Evolutionary conservation across 805 yeast species (phyloP), one percentile per base, ranked within the genome.

Genomic region (Lipomyces orientalis): DNA sequence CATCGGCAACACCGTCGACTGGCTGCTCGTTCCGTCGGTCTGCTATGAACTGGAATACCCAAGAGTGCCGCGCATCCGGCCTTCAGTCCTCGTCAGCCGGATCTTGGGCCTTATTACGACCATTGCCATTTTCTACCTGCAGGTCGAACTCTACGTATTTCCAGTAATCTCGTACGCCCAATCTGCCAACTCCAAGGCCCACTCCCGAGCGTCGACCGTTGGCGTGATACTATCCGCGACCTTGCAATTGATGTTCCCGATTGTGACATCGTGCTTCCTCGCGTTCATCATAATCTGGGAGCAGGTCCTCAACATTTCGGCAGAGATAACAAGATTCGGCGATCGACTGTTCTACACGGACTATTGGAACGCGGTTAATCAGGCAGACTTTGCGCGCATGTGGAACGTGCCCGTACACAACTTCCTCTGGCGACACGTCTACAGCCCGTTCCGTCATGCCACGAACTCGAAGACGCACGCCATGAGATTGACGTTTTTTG

Each of bases 371-470:
- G 51, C 55, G 19, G 34, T 19, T 16, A 61, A 54, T 49, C 62
- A 46, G 65, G 37, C 34, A 10, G 56, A 46, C n/a, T 34, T 64
- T 60, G 62, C 66, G 2, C 60, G 60, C 9, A 46, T 34, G 29
- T 64, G 66, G 66, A 64, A 64, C 37, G 35, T 43, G n/a, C 65
- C 66, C 4, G 66, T 64, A 2, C 66, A 61, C 33, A 29, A 54
- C 8, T 64, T 62, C 37, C 66, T 64, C 29, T 46, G 35, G 19
- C 58, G 66, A 19, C 66, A 60, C 34, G 66, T 64, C 12, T 60
- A 64, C 31, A 29, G 14, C n/a, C 65, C 66, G 14, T 16, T 62
- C 10, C 12, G 37, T 14, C 10, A 19, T n/a, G 37, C n/a, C n/a
- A 14, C 22, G 16, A 16, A n/a, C 25, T 64, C 66, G 22, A 39